phyloP scores from a whole-genome alignment of 768 basidiomycete species.

The Mycena chlorophos region DNA sequence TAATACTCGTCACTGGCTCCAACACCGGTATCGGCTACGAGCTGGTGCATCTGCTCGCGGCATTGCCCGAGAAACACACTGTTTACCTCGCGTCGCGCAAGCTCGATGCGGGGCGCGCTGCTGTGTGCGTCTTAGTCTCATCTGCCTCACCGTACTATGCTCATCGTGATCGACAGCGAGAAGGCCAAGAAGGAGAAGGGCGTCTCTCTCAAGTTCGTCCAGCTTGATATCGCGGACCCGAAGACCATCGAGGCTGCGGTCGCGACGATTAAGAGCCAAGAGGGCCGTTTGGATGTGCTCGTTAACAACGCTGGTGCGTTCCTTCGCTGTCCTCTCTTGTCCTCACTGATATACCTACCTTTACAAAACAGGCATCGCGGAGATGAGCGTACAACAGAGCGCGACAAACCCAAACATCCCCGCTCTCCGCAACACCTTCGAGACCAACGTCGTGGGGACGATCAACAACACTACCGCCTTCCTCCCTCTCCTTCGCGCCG shows the following conservation, averaged over 20 bases:
- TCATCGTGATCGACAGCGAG: constrained; percentile 23
- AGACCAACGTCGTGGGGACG: constrained; percentile 45
- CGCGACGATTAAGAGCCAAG: constrained; percentile 36
- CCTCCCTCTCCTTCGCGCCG: constrained; percentile 41
- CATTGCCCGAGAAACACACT: constrained; percentile 42
- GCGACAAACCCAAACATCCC: constrained; percentile 36
- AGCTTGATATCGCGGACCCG: constrained; percentile 41
- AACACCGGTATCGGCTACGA: constrained; percentile 50
- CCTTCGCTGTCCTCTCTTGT: neutral
- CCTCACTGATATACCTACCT: constrained; percentile 15
- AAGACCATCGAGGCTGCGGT: constrained; percentile 37
- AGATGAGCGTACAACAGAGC: constrained; percentile 34
- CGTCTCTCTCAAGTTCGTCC: constrained; percentile 33
- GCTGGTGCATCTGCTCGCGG: constrained; percentile 42
- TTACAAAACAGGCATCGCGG: constrained; percentile 32
- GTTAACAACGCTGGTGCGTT: constrained; percentile 46
- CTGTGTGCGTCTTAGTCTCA: constrained; percentile 33
- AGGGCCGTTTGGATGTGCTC: constrained; percentile 45
- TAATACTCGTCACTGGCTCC: constrained; percentile 43
- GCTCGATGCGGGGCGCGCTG: constrained; percentile 39
- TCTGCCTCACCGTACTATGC: neutral
- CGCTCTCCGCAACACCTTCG: constrained; percentile 37
- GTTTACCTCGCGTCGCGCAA: constrained; percentile 49
- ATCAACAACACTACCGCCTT: constrained; percentile 45
- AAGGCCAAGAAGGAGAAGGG: constrained; percentile 34